These are phyloP conservation scores for Rhazya stricta DNA, from an alignment of 257 asterid species.

Conservation along the genomic window DNA sequence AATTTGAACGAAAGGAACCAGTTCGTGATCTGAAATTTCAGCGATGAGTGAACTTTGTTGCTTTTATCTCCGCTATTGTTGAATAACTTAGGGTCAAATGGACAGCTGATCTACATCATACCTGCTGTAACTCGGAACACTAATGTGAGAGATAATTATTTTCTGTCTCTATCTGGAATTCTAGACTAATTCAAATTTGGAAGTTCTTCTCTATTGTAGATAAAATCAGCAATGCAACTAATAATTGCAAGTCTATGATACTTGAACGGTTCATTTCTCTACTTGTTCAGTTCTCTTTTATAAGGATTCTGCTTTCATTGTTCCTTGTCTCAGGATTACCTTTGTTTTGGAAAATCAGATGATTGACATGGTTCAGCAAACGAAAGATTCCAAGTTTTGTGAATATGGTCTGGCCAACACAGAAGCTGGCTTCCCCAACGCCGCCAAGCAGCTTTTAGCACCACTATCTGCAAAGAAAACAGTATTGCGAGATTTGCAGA, in stretches of 20 bases:
- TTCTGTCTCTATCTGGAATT: neutral
- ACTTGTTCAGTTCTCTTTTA: neutral
- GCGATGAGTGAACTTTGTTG: neutral
- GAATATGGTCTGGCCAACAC: constrained; percentile 35
- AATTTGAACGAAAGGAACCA: neutral
- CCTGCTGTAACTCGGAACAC: neutral
- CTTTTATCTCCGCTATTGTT: neutral
- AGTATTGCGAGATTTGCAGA: constrained; percentile 22
- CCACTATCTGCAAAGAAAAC: constrained; percentile 28
- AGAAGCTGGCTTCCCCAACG: constrained; percentile 35
- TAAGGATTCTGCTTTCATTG: neutral
- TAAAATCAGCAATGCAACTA: neutral
- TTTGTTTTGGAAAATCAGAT: neutral
- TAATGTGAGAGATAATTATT: neutral
- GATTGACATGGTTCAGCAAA: constrained; percentile 42
- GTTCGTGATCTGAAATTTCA: neutral
- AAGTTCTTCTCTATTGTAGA: neutral
- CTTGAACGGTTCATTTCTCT: neutral
- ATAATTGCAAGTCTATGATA: neutral
- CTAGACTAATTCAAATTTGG: neutral
- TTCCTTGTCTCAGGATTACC: neutral
- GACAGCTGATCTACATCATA: neutral
- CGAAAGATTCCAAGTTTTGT: constrained; percentile 36
- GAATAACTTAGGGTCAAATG: neutral
- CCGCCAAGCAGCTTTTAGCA: constrained; percentile 33